Evolutionary conservation across 352 stramenopile genomes (phyloP), one percentile per base, ranked within the genome.

Genomic region (Pythium phragmiticola): DNA sequence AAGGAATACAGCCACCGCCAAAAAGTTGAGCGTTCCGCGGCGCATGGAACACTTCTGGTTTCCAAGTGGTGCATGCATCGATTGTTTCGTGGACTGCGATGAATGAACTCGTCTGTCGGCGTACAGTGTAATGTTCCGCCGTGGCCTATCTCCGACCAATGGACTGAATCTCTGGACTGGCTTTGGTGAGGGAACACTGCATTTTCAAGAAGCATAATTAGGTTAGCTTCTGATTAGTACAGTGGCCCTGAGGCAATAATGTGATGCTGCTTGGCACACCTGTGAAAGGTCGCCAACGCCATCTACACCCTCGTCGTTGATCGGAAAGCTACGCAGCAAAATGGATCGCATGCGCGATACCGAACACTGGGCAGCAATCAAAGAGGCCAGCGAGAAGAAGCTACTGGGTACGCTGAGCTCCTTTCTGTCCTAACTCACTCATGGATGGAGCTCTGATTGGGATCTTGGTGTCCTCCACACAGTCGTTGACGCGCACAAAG

Each of bases 401-500:
- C 63, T 90, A 41, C 46, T 90, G 0, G 80, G 78, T 87, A 45
- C 0, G 72, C 34, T 39, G 34, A 13, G 11, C 26, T 30, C 26
- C 26, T 30, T 30, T 30, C 26, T 39, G 34, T 1, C 69, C n/a
- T 19, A 36, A n/a, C 13, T 14, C 17, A 36, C 7, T 50, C 53
- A 17, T 3, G 50, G 28, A 6, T 47, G 6, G 17, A 51, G 48
- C 19, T 19, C 17, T 33, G 33, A 34, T 45, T 4, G 16, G 12
- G 53, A n/a, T 36, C 14, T n/a, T 60, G 41, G 12, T 46, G 39
- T 14, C 39, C 5, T 16, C 4, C 5, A 8, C 13, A 48, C 46
- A 88, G 79, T 89, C 71, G 80, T 89, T 19, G 80, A 88, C 56
- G 73, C 75, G 16, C 77, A 89, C 68, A 90, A 88, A 57, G 76